phyloP scores from a whole-genome alignment of 1,284 basidiomycete species.

The Trametes hirsuta region DNA sequence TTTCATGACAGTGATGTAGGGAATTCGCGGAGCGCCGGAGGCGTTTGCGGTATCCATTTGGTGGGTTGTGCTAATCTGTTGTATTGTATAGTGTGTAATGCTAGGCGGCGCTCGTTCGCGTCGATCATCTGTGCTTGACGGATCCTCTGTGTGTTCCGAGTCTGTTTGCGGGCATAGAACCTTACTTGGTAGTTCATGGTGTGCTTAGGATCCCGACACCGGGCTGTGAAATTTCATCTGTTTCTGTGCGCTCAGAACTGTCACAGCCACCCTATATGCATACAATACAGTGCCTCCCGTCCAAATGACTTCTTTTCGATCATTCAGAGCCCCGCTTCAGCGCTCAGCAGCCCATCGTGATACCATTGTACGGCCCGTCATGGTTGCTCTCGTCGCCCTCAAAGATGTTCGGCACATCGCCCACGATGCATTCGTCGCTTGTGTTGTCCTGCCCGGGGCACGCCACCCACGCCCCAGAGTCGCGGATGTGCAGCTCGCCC shows the following conservation, averaged over 20 bases:
- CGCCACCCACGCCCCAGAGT: slow-evolving; percentile 47
- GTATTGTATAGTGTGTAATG: too few species aligned
- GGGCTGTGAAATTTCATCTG: not conserved
- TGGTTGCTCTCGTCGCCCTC: slow-evolving; percentile 49
- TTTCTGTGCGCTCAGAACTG: not conserved
- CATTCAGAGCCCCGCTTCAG: not conserved
- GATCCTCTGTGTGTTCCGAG: too few species aligned
- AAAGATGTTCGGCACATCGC: slow-evolving; percentile 57
- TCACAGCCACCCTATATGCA: not conserved
- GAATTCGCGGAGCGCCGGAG: too few species aligned
- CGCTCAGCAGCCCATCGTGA: slow-evolving; percentile 52
- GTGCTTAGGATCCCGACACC: too few species aligned
- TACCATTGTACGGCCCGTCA: slow-evolving; percentile 59
- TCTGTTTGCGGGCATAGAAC: too few species aligned
- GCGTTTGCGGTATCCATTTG: too few species aligned
- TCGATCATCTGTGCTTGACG: too few species aligned
- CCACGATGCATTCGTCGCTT: slow-evolving; percentile 52
- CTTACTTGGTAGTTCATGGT: too few species aligned
- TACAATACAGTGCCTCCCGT: not conserved
- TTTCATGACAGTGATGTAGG: too few species aligned
- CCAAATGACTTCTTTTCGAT: not conserved
- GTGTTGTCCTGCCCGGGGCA: slow-evolving; percentile 62
- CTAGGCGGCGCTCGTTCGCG: too few species aligned
- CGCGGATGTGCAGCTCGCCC: slow-evolving; percentile 63
- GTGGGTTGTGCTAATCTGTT: too few species aligned